Evolutionary conservation across 257 asterid genomes (phyloP).

Genomic region (Hygrophila difformis): DNA sequence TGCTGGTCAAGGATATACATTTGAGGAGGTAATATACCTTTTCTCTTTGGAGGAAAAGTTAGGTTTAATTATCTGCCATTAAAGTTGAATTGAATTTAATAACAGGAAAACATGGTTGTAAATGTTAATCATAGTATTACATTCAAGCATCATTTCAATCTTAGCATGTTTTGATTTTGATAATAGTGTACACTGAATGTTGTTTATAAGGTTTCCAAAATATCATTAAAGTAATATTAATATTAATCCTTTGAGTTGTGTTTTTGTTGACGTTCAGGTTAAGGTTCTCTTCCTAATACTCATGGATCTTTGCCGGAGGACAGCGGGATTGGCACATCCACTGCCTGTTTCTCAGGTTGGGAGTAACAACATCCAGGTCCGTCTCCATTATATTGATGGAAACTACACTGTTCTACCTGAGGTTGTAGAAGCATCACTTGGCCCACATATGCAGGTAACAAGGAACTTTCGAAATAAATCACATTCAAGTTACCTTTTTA

Average conservation of each 20-base stretch:
- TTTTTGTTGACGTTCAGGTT: slow-evolving; percentile 50
- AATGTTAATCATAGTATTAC: too few relatives aligned
- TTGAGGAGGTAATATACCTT: slow-evolving; percentile 98
- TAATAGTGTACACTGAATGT: too few relatives aligned
- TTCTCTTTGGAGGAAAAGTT: too few relatives aligned
- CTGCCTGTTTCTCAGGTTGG: slow-evolving; percentile 98
- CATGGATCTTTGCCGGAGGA: slow-evolving; percentile 97
- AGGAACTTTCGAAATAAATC: neutral
- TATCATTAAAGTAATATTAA: too few relatives aligned
- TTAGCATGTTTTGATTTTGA: too few relatives aligned
- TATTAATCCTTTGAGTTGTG: too few relatives aligned
- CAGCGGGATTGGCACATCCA: slow-evolving; percentile 71
- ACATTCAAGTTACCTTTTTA: neutral
- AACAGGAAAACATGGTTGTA: too few relatives aligned
- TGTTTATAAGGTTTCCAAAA: too few relatives aligned
- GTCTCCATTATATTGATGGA: slow-evolving; percentile 96
- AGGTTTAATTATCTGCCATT: too few relatives aligned
- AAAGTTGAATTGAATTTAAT: too few relatives aligned
- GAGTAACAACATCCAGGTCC: slow-evolving; percentile 77
- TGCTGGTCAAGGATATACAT: slow-evolving; percentile 99
- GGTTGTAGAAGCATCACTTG: slow-evolving; percentile 98
- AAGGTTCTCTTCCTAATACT: slow-evolving; percentile 91
- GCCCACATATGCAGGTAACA: slow-evolving; percentile 98
- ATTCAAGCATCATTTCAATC: too few relatives aligned
- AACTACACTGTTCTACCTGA: slow-evolving; percentile 92